These are phyloP conservation scores for Diaporthe vexans DNA, from an alignment of 2,329 filamentous ascomycete genomes.

Conservation along the genomic window DNA sequence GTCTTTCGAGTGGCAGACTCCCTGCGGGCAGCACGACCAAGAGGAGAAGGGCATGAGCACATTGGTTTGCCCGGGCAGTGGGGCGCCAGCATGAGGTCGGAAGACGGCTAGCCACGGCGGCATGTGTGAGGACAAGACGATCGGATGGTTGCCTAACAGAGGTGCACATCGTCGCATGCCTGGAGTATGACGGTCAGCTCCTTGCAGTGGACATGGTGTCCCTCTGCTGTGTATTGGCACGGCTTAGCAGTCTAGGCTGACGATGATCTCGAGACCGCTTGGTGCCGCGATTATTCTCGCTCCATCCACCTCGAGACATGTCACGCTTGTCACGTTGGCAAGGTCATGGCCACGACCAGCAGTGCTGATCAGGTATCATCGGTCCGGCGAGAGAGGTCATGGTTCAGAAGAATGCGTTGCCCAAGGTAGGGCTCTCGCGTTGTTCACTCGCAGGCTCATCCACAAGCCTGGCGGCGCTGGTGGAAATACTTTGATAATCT, in stretches of 20 bases:
- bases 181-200: background rate
- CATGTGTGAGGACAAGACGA: background rate
- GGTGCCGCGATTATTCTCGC: slow-evolving; percentile 10
- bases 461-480: slow-evolving; percentile 79
- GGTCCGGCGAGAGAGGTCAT: slow-evolving; percentile 76
- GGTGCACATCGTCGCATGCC: background rate
- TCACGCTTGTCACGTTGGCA: slow-evolving; percentile 69
- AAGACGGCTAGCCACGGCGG: slow-evolving; percentile 15
- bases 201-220: background rate
- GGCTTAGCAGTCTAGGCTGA: slow-evolving; percentile 7
- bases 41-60: background rate
- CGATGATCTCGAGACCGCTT: slow-evolving; percentile 6
- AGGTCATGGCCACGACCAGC: slow-evolving; percentile 90
- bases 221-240: background rate
- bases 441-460: slow-evolving; percentile 72
- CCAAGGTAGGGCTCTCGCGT: slow-evolving; percentile 59
- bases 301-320: slow-evolving; percentile 1
- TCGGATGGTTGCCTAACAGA: background rate
- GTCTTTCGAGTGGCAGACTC: background rate
- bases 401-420: slow-evolving; percentile 82
- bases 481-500: slow-evolving; percentile 83
- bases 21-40: background rate
- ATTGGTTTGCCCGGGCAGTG: background rate
- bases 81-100: background rate
- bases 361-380: slow-evolving; percentile 87